Conservation (phyloP, 2,329 filamentous ascomycete genomes). For the Ascosphaera apis region DNA sequence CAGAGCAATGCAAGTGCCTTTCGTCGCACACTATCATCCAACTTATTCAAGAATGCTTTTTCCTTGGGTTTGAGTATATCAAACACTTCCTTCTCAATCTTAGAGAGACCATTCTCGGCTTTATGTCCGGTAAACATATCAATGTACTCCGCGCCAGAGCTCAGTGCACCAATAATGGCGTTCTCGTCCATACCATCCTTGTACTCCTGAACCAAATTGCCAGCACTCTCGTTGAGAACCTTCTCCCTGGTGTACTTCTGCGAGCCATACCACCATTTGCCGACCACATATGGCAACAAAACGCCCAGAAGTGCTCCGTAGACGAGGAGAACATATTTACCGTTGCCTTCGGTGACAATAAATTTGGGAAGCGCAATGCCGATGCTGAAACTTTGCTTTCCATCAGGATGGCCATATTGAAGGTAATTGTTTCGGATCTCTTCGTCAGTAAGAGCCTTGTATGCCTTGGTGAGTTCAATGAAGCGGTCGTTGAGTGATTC, state of each 20-base stretch:
- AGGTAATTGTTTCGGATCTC: constrained; percentile 93
- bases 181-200: constrained; percentile 61
- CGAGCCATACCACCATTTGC: constrained; percentile 97
- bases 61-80: constrained; percentile 48
- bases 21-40: constrained; percentile 58
- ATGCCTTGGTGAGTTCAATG: constrained; percentile 91
- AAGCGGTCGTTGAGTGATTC: constrained; percentile 71
- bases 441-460: constrained; percentile 93
- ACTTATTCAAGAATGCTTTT: constrained; percentile 48
- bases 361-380: constrained; percentile 87
- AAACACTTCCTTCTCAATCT: constrained; percentile 63
- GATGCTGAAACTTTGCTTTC: constrained; percentile 95
- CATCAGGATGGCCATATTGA: constrained; percentile 87
- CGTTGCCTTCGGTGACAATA: constrained; percentile 79
- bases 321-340: constrained; percentile 79
- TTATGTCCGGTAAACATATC: constrained; percentile 47
- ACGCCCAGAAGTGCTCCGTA: constrained; percentile 79
- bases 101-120: constrained; percentile 57
- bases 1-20: constrained; percentile 80
- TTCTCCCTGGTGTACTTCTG: constrained; percentile 84
- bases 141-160: constrained; percentile 67
- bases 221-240: constrained; percentile 77
- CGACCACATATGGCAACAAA: constrained; percentile 74
- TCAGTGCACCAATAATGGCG: constrained; percentile 58
- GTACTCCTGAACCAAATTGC: constrained; percentile 85